Base-by-base conservation (phyloP, 2,329 filamentous ascomycete species). In the Pseudocercospora pini-densiflorae region DNA sequence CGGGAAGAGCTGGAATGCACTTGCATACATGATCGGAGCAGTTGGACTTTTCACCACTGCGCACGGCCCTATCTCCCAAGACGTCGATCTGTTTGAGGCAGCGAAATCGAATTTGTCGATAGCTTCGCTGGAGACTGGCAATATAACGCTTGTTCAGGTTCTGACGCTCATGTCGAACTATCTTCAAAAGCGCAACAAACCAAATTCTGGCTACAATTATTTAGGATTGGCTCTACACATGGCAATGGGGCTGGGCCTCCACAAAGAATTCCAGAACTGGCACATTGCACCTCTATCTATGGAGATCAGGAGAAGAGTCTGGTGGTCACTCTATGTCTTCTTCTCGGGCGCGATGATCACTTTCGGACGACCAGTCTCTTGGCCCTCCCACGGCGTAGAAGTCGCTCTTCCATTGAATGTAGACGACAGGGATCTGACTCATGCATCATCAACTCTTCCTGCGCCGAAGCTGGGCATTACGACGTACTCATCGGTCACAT, bases 311-410 rank as follows among this genome's bases (percentile, higher is more conserved):
- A 68, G 77, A 23, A 69, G 78, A 24, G 73, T 79, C 1, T 79
- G 77, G 76, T 79, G 77, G 77, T 72, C 70, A 3, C 67, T 79
- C 1, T 84, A 80, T 64, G 80, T 82, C 10, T 83, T 85, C 68
- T 81, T 82, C 61, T 80, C 80, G 19, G 83, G 83, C n/a, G 83
- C 83, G 14, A 80, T 81, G 24, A 81, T 85, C 60, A 85, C 83
- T 0, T 84, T 84, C 68, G 81, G 82, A 23, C 79, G 83, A 36
- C 83, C 83, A 0, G 77, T 84, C 59, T 77, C 81, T 21, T 78
- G 82, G 61, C 82, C 82, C 3, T 78, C 80, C 45, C 78, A 81
- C 14, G 79, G 78, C 51, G 79, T 83, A 0, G 82, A 84, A 59
- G 80, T 80, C 12, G 72, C 77, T 1, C 70, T 82, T 1, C 81